Conservation (phyloP, 345 rosid genomes). For the Melastoma malabathricum region DNA sequence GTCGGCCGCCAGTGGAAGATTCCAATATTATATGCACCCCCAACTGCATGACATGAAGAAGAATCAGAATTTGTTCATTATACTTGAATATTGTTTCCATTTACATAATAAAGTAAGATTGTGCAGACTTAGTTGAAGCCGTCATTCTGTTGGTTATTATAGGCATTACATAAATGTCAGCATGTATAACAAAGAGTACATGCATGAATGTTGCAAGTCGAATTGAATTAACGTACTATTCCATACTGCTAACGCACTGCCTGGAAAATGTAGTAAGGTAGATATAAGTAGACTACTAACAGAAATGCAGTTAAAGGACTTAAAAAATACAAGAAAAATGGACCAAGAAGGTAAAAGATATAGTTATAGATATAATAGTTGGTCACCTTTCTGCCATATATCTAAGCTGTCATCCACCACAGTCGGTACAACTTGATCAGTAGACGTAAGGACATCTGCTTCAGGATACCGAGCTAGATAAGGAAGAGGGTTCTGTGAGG, state of each 20-base stretch:
- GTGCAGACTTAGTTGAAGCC: too few species aligned
- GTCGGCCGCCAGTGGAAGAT: slow-evolving; percentile 97
- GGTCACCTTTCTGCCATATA: slow-evolving; percentile 85
- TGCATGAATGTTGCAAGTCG: too few species aligned
- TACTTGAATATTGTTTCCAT: too few species aligned
- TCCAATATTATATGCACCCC: slow-evolving; percentile 89
- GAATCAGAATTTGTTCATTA: background rate
- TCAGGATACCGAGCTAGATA: slow-evolving; percentile 88
- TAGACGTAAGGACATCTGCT: slow-evolving; percentile 94
- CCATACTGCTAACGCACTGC: too few species aligned
- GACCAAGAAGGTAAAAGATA: background rate
- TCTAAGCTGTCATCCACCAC: slow-evolving; percentile 91
- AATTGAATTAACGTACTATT: background rate
- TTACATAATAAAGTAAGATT: too few species aligned
- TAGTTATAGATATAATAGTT: background rate
- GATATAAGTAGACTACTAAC: too few species aligned
- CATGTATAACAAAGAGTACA: too few species aligned
- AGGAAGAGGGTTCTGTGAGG: slow-evolving; percentile 79
- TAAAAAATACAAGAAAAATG: background rate
- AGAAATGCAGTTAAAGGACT: too few species aligned
- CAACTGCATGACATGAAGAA: slow-evolving; percentile 24
- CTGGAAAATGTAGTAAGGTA: too few species aligned
- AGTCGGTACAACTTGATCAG: slow-evolving; percentile 90
- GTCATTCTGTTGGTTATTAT: too few species aligned
- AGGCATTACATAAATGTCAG: too few species aligned